Base-by-base conservation (phyloP, 2,329 filamentous ascomycete species). In the Trichoderma lentiforme region DNA sequence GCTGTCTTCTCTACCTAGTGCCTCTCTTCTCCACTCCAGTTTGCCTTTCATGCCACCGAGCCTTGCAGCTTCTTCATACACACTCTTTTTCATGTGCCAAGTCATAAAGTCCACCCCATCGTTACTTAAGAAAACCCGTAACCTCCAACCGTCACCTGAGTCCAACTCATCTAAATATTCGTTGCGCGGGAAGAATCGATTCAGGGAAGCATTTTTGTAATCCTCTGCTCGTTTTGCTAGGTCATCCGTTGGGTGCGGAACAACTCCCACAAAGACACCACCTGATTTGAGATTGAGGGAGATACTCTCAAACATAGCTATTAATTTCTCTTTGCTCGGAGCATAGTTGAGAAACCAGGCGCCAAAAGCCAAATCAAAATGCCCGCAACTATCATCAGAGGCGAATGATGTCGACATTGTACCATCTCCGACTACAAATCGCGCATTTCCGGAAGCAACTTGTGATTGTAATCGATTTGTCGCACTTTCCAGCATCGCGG, bases 301-400 rank as follows among this genome's bases (percentile, higher is more conserved):
- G 3, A 74, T 70, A 32, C 15, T 71, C 11, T 60, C 6, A 30
- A 73, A 73, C 73, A 73, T 73, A 21, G 62, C 21, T 26, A 66
- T 43, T 28, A 74, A 18, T 24, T 67, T 32, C 5, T 32, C 51
- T 26, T 60, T 62, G 15, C 8, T 36, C 9, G 34, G 2, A 3
- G 72, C 71, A 32, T 74, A 73, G 58, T 73, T 73, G 11, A 73
- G 67, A 24, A 73, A 72, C 73, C 73, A 73, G 14, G 43, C 71
- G 1, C 60, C 71, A 43, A 69, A 53, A 2, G 34, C 71, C 6
- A 73, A 7, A 32, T 73, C 57, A 26, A 72, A 73, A 14, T 51
- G 26, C 3, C 67, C 67, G 12, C 9, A n/a, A 9, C 51, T 65
- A 12, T 26, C 58, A 15, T 62, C 24, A 3, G 73, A 56, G 8